Base-by-base conservation (phyloP, 2,329 filamentous ascomycete species). In the Aureobasidium sp. region DNA sequence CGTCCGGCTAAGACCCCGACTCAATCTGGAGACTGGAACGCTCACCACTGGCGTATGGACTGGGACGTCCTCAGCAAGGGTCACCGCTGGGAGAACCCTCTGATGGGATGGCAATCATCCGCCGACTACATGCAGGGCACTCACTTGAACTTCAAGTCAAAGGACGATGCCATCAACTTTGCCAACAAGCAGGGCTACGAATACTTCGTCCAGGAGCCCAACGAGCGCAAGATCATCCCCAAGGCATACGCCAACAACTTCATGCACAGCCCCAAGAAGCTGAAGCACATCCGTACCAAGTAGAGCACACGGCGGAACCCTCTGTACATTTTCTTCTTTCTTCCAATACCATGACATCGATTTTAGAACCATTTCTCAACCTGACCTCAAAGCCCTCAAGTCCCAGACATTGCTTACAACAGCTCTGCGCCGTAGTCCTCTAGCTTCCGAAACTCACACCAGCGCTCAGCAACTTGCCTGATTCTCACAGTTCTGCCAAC, bases 161-260 rank as follows among this genome's bases (percentile, higher is more conserved):
- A 96, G 81, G 91, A 97, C 74, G 93, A 96, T 69, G 94, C 94
- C 66, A 93, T 99, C 70, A 80, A 82, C 63, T 99, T 99, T 72
- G 94, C 95, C 29, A 89, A 97, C 79, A 99, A 97, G 83, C 94
- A 99, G 77, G 94, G 95, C 39, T 99, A 99, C 74, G 93, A 99
- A 74, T 99, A 96, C 77, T 97, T 94, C 74, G 92, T 99, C 29
- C 94, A 97, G 81, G 94, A 97, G 78, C 93, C 94, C 39, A 95
- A 97, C 72, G 85, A 85, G 76, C 86, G 94, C 72, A 89, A 87
- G 72, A 87, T 97, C 69, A 79, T 85, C 16, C 90, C 91, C 64
- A 99, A 99, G 85, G 89, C 90, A 10, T 99, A 99, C 75, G 93
- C 94, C 64, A 95, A 96, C 77, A 96, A 97, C 80, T 99, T 97